Percentiles rank a stretch among this genome's conserved stretches.
phyloP scores from a whole-genome alignment of 192 early-diverging fungal genomes.

The Chytriomyces sp. region DNA sequence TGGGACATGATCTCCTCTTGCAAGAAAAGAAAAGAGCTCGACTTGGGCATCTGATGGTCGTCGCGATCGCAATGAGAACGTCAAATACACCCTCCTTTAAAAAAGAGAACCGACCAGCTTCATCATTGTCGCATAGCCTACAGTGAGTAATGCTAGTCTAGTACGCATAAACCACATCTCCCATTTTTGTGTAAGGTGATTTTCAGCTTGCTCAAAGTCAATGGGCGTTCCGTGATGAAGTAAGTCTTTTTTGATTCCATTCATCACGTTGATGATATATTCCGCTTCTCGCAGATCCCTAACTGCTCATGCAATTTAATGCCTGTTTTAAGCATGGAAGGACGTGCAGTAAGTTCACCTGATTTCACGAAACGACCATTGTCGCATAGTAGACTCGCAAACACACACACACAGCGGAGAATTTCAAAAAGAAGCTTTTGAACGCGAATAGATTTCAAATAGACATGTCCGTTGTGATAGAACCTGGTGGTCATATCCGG shows the following conservation, averaged over 20 bases:
- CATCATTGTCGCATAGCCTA: constrained; percentile 38
- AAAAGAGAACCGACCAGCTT: constrained; percentile 28
- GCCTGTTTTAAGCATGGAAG: background rate
- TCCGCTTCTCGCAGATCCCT: constrained; percentile 53
- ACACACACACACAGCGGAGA: constrained; percentile 37
- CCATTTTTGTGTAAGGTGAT: constrained; percentile 46
- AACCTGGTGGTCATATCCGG: constrained; percentile 39
- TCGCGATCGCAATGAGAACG: background rate
- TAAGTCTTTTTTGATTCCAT: constrained; percentile 53
- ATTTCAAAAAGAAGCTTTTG: constrained; percentile 51
- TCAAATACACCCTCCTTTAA: background rate
- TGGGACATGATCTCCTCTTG: constrained; percentile 30
- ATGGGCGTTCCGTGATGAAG: constrained; percentile 43
- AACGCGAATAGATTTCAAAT: constrained; percentile 37
- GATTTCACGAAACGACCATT: constrained; percentile 46
- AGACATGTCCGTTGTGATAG: constrained; percentile 42
- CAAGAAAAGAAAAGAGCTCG: background rate
- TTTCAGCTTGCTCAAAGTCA: constrained; percentile 44
- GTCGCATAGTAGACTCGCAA: constrained; percentile 50
- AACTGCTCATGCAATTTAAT: constrained; percentile 22
- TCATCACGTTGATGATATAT: constrained; percentile 51
- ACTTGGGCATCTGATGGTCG: constrained; percentile 7
- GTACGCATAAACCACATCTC: constrained; percentile 54
- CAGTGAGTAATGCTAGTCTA: constrained; percentile 38
- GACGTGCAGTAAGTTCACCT: constrained; percentile 31